Evolutionary conservation across 345 rosid genomes (phyloP).

Genomic region (Angophora floribunda): DNA sequence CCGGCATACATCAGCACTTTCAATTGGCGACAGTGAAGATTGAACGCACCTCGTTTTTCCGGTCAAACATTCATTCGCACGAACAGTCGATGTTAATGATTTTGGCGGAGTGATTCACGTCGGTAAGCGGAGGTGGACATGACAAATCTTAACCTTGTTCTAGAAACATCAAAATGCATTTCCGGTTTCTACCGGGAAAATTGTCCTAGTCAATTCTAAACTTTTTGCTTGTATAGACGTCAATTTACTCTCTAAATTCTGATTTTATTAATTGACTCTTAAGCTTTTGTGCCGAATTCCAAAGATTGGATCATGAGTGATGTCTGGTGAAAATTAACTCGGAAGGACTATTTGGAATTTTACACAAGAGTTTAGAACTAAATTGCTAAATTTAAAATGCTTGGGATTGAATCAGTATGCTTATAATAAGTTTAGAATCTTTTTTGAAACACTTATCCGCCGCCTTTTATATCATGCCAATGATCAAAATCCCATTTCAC

Average conservation of each 20-base stretch:
- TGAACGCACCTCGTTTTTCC: not conserved
- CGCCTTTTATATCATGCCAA: not conserved
- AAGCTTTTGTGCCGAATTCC: not conserved
- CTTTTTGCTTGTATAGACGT: accelerated
- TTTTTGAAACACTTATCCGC: too few species aligned
- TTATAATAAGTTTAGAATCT: too few species aligned
- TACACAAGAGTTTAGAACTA: accelerated
- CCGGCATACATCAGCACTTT: not conserved
- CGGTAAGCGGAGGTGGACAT: not conserved
- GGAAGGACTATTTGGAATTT: not conserved
- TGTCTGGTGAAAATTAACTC: not conserved
- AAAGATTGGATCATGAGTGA: not conserved
- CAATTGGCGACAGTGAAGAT: not conserved
- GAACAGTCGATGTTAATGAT: not conserved
- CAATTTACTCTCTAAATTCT: not conserved
- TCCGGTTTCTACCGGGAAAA: not conserved
- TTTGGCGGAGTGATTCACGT: not conserved
- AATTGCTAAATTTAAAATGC: too few species aligned
- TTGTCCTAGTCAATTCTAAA: not conserved
- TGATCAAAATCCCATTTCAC: not conserved
- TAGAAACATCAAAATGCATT: not conserved
- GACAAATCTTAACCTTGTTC: not conserved
- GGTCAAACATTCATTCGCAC: not conserved
- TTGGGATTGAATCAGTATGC: accelerated
- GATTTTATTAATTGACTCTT: not conserved